Evolutionary conservation across 495 filamentous ascomycete species (phyloP), one percentile per base, ranked within the genome.

Genomic region (Aspergillus wentii): DNA sequence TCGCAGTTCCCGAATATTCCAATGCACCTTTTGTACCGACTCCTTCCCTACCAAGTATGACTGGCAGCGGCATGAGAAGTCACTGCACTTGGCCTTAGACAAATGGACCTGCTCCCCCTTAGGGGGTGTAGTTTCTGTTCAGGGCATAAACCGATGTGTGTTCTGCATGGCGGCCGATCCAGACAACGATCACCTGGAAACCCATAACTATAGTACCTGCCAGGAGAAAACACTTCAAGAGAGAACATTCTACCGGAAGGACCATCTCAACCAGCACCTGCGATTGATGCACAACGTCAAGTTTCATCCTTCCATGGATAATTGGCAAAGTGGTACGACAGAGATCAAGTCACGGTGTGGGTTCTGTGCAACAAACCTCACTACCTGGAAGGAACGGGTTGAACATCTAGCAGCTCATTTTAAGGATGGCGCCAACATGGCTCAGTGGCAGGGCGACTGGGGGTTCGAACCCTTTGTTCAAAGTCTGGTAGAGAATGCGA

Each of bases 11-110:
- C 66, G 68, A 39, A 66, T 83, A 11, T 94, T 81, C 57, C 85
- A 91, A 61, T 94, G 87, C 56, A 94, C 87, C n/a, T 94, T 94
- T 68, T 94, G 87, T 55, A 86, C 85, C 8, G 86, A 91, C 43
- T 83, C 81, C 0, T 94, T 92, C 61, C 79, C 83, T 42, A 85
- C 83, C 25, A 94, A 94, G 56, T 88, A 91, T 61, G 87, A 94
- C 61, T 94, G 87, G 87, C 83, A 89, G 52, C 75, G 87, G 26
- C 87, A 94, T 61, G 87, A 94, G 56, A 94, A 91, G 52, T 87
- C 85, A 7, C 66, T 91, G 35, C 87, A 94, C 56, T 54, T 94
- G 23, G 82, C 80, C 17, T 72, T 94, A 2, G 87, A 94, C 48
- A 83, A 85, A 46, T 94, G 87, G 87, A 82, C 83, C n/a, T 94